Evolutionary conservation across 73 alveolate species (phyloP), one percentile per base, ranked within the genome.

Genomic region (Paraurostyla sp.): DNA sequence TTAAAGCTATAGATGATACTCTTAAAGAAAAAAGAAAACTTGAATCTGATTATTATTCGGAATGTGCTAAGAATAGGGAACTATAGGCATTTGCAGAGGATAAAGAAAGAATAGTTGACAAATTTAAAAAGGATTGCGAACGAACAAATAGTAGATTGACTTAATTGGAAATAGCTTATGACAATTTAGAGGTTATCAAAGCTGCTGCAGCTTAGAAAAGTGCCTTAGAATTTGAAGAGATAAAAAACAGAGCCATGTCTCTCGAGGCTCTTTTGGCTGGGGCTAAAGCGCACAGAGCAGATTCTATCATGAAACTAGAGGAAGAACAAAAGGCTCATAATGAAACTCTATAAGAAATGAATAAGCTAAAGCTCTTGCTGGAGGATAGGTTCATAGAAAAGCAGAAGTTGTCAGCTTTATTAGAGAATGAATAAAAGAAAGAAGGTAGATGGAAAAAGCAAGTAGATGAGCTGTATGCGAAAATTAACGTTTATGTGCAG

Each of bases 221-320:
- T 3, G n/a, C 48, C 3, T 25, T 73, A 27, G 65, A 73, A 46
- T 43, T 29, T 49, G 65, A 73, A 16, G 86, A 73, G 27, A 16
- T 73, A 1, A 73, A 49, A 36, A 73, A 73, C 33, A 42, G 71
- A 48, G 29, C 13, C 27, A 49, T 48, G 71, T 73, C 86, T 3
- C 56, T 73, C 16, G 86, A 73, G 27, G 22, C 49, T 9, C 42
- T 73, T 68, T 46, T 73, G 20, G 51, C 86, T 11, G 22, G 52
- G 7, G 86, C 86, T 43, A 73, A 73, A 45, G 86, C 86, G 13
- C 42, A 73, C 52, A 40, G 86, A 73, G 71, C 68, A 45, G 65
- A 73, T 11, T 30, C 46, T 1, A 15, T 73, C 32, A 25, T 13
- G 11, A 73, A 36, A 27, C 9, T 73, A 2, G 86, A 73, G 46